Conservation (phyloP, 257 asterid genomes). For the Ophiorrhiza pumila region DNA sequence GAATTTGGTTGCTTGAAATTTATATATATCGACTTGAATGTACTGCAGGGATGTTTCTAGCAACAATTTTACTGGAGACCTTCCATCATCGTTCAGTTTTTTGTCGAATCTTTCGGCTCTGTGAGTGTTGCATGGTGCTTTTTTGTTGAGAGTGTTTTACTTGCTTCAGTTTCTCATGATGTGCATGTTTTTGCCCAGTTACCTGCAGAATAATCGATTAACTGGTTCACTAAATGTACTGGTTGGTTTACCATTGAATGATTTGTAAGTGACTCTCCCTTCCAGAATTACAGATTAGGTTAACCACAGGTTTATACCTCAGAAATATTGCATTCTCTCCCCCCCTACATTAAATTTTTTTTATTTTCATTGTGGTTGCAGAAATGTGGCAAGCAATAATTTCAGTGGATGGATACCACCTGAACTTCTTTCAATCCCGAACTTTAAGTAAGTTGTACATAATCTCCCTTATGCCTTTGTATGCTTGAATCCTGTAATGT, state of each 20-base stretch:
- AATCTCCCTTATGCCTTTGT: slow-evolving; percentile 7
- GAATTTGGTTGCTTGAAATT: background rate
- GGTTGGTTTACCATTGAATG: slow-evolving; percentile 67
- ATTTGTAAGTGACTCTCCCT: slow-evolving; percentile 54
- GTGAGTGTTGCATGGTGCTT: slow-evolving; percentile 47
- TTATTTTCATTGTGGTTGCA: slow-evolving; percentile 23
- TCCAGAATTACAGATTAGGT: background rate
- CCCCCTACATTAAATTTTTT: slow-evolving; percentile 3
- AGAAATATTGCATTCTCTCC: background rate
- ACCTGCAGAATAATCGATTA: slow-evolving; percentile 68
- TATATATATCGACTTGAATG: slow-evolving; percentile 24
- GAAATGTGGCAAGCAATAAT: slow-evolving; percentile 89
- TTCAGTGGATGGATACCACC: slow-evolving; percentile 93
- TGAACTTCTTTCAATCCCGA: slow-evolving; percentile 66
- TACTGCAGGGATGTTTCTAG: slow-evolving; percentile 74
- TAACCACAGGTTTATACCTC: slow-evolving; percentile 1
- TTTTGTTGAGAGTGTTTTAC: slow-evolving; percentile 17
- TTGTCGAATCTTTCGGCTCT: slow-evolving; percentile 80
- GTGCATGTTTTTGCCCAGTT: slow-evolving; percentile 45
- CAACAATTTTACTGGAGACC: slow-evolving; percentile 85
- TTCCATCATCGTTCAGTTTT: slow-evolving; percentile 67
- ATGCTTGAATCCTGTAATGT: slow-evolving; percentile 18
- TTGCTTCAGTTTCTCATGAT: slow-evolving; percentile 23
- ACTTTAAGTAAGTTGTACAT: slow-evolving; percentile 60
- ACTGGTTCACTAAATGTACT: slow-evolving; percentile 74